Base-by-base conservation (phyloP, 768 basidiomycete genomes). In the Podaxis sp. region DNA sequence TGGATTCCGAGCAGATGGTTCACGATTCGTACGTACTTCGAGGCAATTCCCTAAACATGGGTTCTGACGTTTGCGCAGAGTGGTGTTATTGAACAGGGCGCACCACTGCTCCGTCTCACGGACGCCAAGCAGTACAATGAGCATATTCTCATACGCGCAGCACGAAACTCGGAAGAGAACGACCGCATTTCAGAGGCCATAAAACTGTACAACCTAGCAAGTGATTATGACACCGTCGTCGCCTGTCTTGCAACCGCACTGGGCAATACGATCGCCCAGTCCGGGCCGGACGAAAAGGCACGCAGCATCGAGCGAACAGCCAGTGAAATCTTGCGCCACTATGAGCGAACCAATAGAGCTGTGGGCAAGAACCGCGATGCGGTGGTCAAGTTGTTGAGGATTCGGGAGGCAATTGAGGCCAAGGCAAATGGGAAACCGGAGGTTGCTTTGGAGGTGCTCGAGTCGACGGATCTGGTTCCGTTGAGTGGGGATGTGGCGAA, bases 151-250 rank as follows among this genome's bases (percentile, higher is more conserved):
- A 78, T 89, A 64, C 85, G 86, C 5, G 93, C 96, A 0, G 96
- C 96, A 0, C 83, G 83, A 33, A 83, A 92, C 66, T 90, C 91
- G 1, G 87, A 93, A 70, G 84, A 90, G 58, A 95, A 95, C 69
- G 88, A 93, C 69, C 89, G 91, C 36, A 82, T 92, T 41, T 82
- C 89, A 1, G 95, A 98, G 72, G 95, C 95, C 2, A 95, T 99
- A 78, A 94, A 95, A 72, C 79, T 99, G 49, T 98, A 95, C 78
- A 96, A 98, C 76, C 86, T 98, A 40, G 96, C 96, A 1, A 92
- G 93, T 37, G 91, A 96, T 66, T 95, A 95, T 72, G 77, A 84
- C 13, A 93, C 92, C 26, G 96, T 99, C 59, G 85, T 98, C 46
- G 82, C 87, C 6, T 93, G 92, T 58, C 88, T 99, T 38, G 93